Evolutionary conservation across 345 rosid genomes (phyloP).

Genomic region (Eutrema japonicum): DNA sequence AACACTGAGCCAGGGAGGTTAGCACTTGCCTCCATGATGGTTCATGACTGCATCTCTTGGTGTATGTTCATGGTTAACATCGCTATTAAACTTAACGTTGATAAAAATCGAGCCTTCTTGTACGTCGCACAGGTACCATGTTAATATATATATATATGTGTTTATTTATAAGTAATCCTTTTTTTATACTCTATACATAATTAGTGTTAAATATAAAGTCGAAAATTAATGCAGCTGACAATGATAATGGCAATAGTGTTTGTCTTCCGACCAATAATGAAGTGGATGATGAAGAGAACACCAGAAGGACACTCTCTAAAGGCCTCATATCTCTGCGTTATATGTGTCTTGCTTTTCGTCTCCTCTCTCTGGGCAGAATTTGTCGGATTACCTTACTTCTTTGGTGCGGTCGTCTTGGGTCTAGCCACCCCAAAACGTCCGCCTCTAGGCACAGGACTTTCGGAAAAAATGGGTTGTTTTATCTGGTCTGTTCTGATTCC

Average conservation of each 20-base stretch:
- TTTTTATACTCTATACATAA: neutral
- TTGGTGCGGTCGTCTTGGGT: slow-evolving; percentile 49
- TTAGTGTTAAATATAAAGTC: neutral
- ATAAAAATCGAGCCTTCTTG: slow-evolving; percentile 3
- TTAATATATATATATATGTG: neutral
- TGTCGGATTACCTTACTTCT: slow-evolving; percentile 39
- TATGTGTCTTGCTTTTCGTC: slow-evolving; percentile 41
- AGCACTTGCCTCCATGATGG: slow-evolving; percentile 54
- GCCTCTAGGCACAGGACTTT: slow-evolving; percentile 43
- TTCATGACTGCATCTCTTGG: slow-evolving; percentile 43
- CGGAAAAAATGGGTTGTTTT: slow-evolving; percentile 46
- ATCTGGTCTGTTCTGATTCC: slow-evolving; percentile 49
- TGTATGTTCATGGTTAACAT: slow-evolving; percentile 20
- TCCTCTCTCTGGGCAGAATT: slow-evolving; percentile 39
- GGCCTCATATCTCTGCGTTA: slow-evolving; percentile 29
- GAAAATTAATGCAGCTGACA: slow-evolving; percentile 25
- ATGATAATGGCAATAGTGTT: slow-evolving; percentile 33
- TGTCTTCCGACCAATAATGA: slow-evolving; percentile 49
- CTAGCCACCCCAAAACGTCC: slow-evolving; percentile 47
- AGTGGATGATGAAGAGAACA: slow-evolving; percentile 50
- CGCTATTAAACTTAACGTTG: slow-evolving; percentile 24
- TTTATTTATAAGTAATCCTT: neutral
- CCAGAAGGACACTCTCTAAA: slow-evolving; percentile 50
- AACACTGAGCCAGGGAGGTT: slow-evolving; percentile 58
- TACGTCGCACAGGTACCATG: slow-evolving; percentile 27